Evolutionary conservation across 176 grass and related monocot genomes (phyloP).

Genomic region (Raddia distichophylla): DNA sequence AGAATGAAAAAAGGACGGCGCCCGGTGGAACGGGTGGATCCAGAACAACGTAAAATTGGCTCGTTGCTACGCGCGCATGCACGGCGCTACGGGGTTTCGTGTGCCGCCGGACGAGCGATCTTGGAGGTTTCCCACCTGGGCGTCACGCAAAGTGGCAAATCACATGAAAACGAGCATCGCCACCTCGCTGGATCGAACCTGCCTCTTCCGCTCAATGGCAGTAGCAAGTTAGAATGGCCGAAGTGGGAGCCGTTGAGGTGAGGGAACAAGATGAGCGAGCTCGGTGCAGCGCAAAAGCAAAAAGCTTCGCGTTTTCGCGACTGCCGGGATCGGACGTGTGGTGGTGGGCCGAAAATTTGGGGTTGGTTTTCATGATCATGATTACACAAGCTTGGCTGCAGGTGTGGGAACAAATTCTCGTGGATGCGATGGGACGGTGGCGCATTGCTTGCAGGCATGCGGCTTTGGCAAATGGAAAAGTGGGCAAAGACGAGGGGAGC

Average conservation of each 20-base stretch:
- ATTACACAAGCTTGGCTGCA: not conserved
- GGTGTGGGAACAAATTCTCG: too few species aligned
- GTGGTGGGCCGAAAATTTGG: conserved; percentile 9
- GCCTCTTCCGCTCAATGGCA: not conserved
- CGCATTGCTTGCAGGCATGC: too few species aligned
- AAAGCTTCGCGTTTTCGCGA: too few species aligned
- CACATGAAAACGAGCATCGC: too few species aligned
- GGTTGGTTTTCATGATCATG: conserved; percentile 9
- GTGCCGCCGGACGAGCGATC: not conserved
- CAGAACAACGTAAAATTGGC: not conserved
- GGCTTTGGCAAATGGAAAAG: too few species aligned
- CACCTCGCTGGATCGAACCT: not conserved
- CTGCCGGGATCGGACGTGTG: too few species aligned
- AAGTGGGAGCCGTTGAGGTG: not conserved
- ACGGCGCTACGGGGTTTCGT: not conserved
- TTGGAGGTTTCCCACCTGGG: not conserved
- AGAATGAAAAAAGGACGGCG: too few species aligned
- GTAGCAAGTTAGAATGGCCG: too few species aligned
- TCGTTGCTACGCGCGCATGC: not conserved
- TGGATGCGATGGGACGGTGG: too few species aligned
- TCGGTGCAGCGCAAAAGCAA: not conserved
- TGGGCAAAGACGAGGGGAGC: too few species aligned
- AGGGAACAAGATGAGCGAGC: not conserved
- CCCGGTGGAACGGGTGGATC: too few species aligned
- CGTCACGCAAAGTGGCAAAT: not conserved